Conservation (phyloP, 257 asterid species). For the Solanum piurae region DNA sequence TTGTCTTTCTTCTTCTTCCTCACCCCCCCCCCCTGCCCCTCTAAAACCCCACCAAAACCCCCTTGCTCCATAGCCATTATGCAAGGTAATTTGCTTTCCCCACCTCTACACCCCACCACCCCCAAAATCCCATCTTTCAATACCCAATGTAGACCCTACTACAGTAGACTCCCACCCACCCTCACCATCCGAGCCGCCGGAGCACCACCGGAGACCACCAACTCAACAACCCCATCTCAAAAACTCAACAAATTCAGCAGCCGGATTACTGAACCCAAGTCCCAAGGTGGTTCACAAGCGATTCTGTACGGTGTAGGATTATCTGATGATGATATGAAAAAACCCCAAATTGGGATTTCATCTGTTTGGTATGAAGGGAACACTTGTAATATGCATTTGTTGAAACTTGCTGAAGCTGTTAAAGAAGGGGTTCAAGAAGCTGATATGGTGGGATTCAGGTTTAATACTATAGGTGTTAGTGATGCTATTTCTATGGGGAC, state of each 20-base stretch:
- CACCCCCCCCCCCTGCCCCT: not conserved
- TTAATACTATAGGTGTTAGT: constrained; percentile 87
- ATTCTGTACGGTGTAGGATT: constrained; percentile 89
- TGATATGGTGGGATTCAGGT: constrained; percentile 94
- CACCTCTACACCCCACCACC: not conserved
- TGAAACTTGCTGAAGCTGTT: constrained; percentile 79
- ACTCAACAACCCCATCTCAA: constrained; percentile 15
- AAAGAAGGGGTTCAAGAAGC: constrained; percentile 78
- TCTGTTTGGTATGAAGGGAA: constrained; percentile 99
- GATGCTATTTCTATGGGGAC: constrained; percentile 99
- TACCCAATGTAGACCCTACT: not conserved
- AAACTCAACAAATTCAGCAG: constrained; percentile 85
- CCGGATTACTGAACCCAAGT: constrained; percentile 75
- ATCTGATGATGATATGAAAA: constrained; percentile 71
- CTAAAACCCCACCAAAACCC: not conserved
- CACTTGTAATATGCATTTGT: constrained; percentile 94
- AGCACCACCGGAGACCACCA: constrained; percentile 9
- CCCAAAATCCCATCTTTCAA: not conserved
- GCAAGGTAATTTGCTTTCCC: not conserved
- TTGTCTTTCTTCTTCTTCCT: not conserved
- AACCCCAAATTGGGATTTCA: constrained; percentile 91
- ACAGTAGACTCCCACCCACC: not conserved
- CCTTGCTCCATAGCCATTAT: not conserved
- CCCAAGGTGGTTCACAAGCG: constrained; percentile 98
- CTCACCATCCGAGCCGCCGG: not conserved